A percentile compares a stretch with the other conserved stretches of the same genome.
Conservation (phyloP, 73 alveolate genomes). For the Blepharisma stoltei region DNA sequence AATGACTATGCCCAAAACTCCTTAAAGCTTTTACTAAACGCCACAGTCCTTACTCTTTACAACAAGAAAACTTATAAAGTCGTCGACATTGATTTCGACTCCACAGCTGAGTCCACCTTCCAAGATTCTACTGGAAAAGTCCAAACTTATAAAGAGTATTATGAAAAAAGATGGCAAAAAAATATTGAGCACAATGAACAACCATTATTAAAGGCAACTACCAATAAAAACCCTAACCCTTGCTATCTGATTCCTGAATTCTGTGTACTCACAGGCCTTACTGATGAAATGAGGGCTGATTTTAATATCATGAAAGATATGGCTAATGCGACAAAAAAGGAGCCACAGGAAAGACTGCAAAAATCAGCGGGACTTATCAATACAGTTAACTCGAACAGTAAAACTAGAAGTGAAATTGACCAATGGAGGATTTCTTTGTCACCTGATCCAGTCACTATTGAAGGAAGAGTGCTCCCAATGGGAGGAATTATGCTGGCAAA, state of each 20-base stretch:
- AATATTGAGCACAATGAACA: slow-evolving; percentile 49
- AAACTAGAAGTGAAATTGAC: slow-evolving; percentile 62
- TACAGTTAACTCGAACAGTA: slow-evolving; percentile 53
- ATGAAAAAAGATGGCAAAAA: slow-evolving; percentile 51
- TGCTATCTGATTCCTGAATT: slow-evolving; percentile 69
- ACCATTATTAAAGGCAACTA: slow-evolving; percentile 58
- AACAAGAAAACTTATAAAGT: slow-evolving; percentile 78
- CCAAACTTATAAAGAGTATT: slow-evolving; percentile 60
- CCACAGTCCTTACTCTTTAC: slow-evolving; percentile 70
- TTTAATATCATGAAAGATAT: slow-evolving; percentile 83
- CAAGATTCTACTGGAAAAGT: slow-evolving; percentile 42
- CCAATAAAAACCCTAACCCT: slow-evolving; percentile 33
- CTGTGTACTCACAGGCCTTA: slow-evolving; percentile 85
- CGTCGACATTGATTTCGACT: slow-evolving; percentile 65
- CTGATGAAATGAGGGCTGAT: slow-evolving; percentile 87
- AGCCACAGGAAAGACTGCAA: slow-evolving; percentile 71
- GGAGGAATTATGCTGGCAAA: neutral
- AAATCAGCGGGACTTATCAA: slow-evolving; percentile 75
- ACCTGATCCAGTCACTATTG: slow-evolving; percentile 56
- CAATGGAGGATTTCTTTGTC: slow-evolving; percentile 73
- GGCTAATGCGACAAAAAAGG: slow-evolving; percentile 75
- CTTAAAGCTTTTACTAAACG: slow-evolving; percentile 53
- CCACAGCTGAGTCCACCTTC: slow-evolving; percentile 55
- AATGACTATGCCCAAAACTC: neutral
- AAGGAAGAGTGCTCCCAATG: slow-evolving; percentile 35